Evolutionary conservation across 2,329 filamentous ascomycete species (phyloP), one percentile per base, ranked within the genome.

Genomic region (Fonsecaea monophora): DNA sequence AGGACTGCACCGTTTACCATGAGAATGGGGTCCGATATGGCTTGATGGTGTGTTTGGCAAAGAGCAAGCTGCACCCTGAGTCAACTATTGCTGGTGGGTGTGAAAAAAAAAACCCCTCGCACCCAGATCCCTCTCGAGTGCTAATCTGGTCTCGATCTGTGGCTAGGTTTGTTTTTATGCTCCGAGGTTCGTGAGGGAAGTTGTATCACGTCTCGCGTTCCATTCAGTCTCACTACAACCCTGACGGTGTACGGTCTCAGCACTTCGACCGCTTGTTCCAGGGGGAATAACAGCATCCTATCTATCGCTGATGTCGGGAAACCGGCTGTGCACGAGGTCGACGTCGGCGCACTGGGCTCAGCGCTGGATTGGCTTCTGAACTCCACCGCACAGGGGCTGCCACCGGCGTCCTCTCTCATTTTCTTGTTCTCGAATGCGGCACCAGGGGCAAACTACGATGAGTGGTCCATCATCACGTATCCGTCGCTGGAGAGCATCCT

Each of bases 261-360:
- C 10, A 38, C 38, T 8, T 15, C 38, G 8, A 48, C 57, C 2
- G 40, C 32, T n/a, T 60, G 57, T 21, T 25, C 40, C 2, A 37
- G 21, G 21, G 9, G n/a, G 9, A 48, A 60, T 13, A 48, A 60
- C 42, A 60, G 57, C 57, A 60, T 60, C 30, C n/a, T 60, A n/a
- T 48, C 38, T 13, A 21, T 60, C 21, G 5, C 21, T 0, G 38
- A 60, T 34, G 15, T 60, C 10, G 57, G 57, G 1, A 34, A 18
- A 3, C 57, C 57, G 30, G 15, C 10, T 2, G n/a, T 30, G 10
- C 4, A 15, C 13, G 40, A 15, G 6, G 35, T 60, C 37, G 32
- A 60, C 25, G 48, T 32, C 9, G 18, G 15, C 6, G 38, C 18
- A 4, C 57, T 60, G 7, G 3, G 34, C 30, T 21, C 48, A 21